These are phyloP conservation scores for Mycena galopus DNA, from an alignment of 768 basidiomycete genomes.

Conservation along the genomic window DNA sequence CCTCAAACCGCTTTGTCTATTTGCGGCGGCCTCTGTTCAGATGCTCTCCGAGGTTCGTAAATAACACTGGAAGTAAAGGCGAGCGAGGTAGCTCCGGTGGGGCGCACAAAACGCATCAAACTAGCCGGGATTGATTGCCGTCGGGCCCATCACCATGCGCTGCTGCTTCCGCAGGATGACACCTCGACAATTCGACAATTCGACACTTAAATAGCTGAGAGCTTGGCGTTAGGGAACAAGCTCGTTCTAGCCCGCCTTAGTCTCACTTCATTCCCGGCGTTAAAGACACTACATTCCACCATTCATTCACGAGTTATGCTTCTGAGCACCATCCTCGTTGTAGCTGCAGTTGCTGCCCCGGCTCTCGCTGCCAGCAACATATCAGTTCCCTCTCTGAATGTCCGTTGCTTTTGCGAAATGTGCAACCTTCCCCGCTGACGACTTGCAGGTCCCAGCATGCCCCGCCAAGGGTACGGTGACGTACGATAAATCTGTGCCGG, in stretches of 20 bases:
- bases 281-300: too few relatives aligned
- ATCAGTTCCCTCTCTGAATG: conserved; percentile 25
- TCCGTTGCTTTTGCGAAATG: not conserved
- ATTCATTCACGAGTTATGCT: conserved; percentile 15
- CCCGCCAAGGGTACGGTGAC: conserved; percentile 22
- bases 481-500: conserved; percentile 31
- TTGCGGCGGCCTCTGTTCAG: too few relatives aligned
- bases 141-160: too few relatives aligned
- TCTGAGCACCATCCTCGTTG: conserved; percentile 15
- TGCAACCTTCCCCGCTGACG: not conserved
- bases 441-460: conserved; percentile 29
- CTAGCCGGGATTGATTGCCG: too few relatives aligned
- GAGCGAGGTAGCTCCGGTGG: too few relatives aligned
- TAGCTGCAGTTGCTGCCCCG: conserved; percentile 5
- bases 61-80: too few relatives aligned
- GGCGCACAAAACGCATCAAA: too few relatives aligned
- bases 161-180: too few relatives aligned
- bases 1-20: too few relatives aligned
- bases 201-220: not conserved
- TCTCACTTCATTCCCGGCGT: too few relatives aligned
- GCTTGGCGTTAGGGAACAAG: not conserved
- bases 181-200: too few relatives aligned
- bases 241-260: not conserved
- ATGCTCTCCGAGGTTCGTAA: too few relatives aligned
- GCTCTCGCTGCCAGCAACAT: conserved; percentile 14